A percentile compares a stretch with the other conserved stretches of the same genome.
These are phyloP conservation scores for Kwoniella newhampshirensis DNA, from an alignment of 768 basidiomycete genomes.

Conservation along the genomic window DNA sequence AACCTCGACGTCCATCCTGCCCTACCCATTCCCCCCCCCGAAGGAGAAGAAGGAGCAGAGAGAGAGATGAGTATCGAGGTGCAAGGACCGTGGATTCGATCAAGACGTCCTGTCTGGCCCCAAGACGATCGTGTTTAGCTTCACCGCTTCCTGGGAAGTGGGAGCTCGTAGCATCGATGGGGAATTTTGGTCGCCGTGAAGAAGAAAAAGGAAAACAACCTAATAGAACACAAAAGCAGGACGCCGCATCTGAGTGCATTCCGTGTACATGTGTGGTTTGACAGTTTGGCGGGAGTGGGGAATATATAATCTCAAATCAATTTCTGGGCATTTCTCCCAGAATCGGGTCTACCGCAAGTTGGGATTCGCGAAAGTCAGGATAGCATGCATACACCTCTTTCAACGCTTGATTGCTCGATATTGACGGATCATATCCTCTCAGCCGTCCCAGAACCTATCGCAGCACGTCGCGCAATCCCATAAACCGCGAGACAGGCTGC, in stretches of 20 bases:
- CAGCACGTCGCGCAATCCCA: not conserved
- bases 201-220: not conserved
- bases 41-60: slow-evolving; percentile 10
- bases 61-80: not conserved
- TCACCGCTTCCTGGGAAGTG: slow-evolving; percentile 9
- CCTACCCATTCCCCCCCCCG: slow-evolving; percentile 2
- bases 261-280: too few species aligned
- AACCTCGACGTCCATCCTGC: not conserved
- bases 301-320: too few species aligned
- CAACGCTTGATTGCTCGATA: too few species aligned
- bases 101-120: slow-evolving; percentile 51
- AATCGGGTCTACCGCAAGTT: too few species aligned
- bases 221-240: too few species aligned
- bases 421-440: too few species aligned
- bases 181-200: slow-evolving; percentile 37
- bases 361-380: too few species aligned
- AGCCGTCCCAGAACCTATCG: not conserved
- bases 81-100: slow-evolving; percentile 10
- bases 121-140: slow-evolving; percentile 25
- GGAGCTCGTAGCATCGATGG: slow-evolving; percentile 30
- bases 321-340: too few species aligned
- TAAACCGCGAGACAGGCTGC: not conserved
- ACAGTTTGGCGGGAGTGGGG: too few species aligned
- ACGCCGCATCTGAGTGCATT: too few species aligned
- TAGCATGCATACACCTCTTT: too few species aligned